Evolutionary conservation across 352 stramenopile genomes (phyloP).

Genomic region (Phytopythium delawarense): DNA sequence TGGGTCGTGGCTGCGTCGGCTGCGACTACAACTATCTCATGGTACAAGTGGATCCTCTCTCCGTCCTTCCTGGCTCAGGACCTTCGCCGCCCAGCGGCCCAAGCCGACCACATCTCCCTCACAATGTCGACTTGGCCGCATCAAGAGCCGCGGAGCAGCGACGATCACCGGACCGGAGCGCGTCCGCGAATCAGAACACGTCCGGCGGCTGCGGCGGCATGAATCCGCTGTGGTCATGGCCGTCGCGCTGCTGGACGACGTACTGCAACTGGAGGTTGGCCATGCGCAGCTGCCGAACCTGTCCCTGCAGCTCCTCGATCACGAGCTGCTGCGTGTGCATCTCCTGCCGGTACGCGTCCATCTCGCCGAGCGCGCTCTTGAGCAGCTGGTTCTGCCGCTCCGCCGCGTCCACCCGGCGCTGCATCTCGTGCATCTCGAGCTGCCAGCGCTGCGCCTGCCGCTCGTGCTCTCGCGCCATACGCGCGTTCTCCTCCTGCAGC

Average conservation of each 20-base stretch:
- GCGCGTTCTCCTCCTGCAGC: conserved; percentile 48
- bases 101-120: background rate
- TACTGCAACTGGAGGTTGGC: conserved; percentile 73
- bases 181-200: conserved; percentile 39
- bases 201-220: conserved; percentile 60
- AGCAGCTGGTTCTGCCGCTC: conserved; percentile 61
- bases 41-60: background rate
- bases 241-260: conserved; percentile 65
- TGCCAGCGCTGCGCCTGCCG: conserved; percentile 40
- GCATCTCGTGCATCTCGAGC: conserved; percentile 45
- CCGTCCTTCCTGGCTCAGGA: background rate
- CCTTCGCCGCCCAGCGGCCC: too few relatives aligned
- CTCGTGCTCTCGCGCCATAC: conserved; percentile 38
- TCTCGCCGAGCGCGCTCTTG: conserved; percentile 30
- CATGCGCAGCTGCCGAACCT: conserved; percentile 64
- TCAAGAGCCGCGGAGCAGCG: background rate
- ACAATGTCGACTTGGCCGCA: background rate
- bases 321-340: conserved; percentile 55
- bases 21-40: conserved; percentile 3
- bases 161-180: background rate
- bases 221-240: conserved; percentile 33
- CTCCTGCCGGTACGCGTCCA: conserved; percentile 43
- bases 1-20: background rate
- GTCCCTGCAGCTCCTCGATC: conserved; percentile 60
- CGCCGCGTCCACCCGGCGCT: conserved; percentile 30